Base-by-base conservation (phyloP, 2,329 filamentous ascomycete genomes). In the Colletotrichum musicola region DNA sequence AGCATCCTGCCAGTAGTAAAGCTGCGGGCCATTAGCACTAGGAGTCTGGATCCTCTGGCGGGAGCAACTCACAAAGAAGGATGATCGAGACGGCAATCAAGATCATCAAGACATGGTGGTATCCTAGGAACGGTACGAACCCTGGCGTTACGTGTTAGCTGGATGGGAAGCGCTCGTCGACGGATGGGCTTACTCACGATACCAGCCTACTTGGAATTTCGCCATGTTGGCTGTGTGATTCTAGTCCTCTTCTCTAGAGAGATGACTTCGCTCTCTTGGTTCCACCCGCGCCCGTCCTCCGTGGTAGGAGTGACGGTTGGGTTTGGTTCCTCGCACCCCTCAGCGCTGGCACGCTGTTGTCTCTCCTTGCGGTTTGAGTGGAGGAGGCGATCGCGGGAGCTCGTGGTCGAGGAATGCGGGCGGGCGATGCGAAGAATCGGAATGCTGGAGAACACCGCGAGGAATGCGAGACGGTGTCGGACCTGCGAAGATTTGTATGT, bases 101-200 rank as follows among this genome's bases (percentile, higher is more conserved):
- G 75, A 99, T 94, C 96, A 99, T 99, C 80, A 99, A 88, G 73
- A 98, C 92, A 89, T 99, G 89, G 78, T 92, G 90, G 77, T 92
- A 92, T 73, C 90, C 90, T 68, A 92, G 84, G 77, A 92, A 92
- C 73, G 90, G 90, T 78, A 92, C 82, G 74, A 87, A 89, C 77
- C 89, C 89, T 90, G 70, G 5, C 46, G 50, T 53, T 55, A 56
- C 44, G 10, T 51, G 60, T 66, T 51, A 66, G 71, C 25, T 20
- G 47, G 13, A 13, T 47, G 18, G 6, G 16, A 12, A 46, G 18
- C 20, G 47, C 30, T 22, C 47, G 25, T n/a, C 25, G 18, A 22
- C n/a, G 50, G 57, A 49, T 51, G 44, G 40, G 22, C 9, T 35
- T 10, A 84, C 83, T 75, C 75, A 85, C 83, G 80, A 74, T 84